Evolutionary conservation across 2,329 filamentous ascomycete genomes (phyloP), one percentile per base, ranked within the genome.

Genomic region (Ophiostoma piceae): DNA sequence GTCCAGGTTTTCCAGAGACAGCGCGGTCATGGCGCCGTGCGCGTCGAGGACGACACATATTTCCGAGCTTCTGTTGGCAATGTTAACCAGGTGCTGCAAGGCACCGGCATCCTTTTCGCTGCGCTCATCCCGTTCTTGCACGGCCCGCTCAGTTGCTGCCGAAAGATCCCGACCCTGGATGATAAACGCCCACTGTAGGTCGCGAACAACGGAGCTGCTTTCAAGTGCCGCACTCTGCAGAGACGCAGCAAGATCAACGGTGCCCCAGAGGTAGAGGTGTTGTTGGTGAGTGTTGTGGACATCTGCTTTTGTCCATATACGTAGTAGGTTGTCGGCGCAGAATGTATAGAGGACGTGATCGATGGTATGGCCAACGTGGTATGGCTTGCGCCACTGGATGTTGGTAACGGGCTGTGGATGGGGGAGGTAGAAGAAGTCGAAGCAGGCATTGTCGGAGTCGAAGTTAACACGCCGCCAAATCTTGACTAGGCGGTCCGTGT

Each of bases 301-400:
- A 72, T 96, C 92, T 5, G 88, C 88, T 9, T 90, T 85, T 0
- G 90, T 89, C 94, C 94, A 99, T 57, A 97, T 85, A 65, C 94
- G 87, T 72, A 98, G 81, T 67, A 89, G 83, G 71, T 90, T 88
- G 77, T 99, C 95, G 16, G 88, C 85, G 74, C 92, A 96, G 73
- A 94, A 87, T 0, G 95, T 97, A 77, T 97, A 98, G 1, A 99
- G 84, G 0, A 96, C 90, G 78, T 97, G 95, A 54, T 95, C 91
- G 69, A 90, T 86, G 6, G 87, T 88, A 76, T 96, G 91, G 47
- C 94, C 92, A 16, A 87, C 81, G 76, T 95, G 88, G 72, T 87
- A 87, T 6, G 92, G 92, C 72, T 87, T 87, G 66, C 92, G 89
- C 96, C 96, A 99, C 77, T 94, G 89, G 71, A 97, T 80, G 71